These are phyloP conservation scores for Myxozyma sirexii DNA, from an alignment of 805 yeast species.

Conservation along the genomic window DNA sequence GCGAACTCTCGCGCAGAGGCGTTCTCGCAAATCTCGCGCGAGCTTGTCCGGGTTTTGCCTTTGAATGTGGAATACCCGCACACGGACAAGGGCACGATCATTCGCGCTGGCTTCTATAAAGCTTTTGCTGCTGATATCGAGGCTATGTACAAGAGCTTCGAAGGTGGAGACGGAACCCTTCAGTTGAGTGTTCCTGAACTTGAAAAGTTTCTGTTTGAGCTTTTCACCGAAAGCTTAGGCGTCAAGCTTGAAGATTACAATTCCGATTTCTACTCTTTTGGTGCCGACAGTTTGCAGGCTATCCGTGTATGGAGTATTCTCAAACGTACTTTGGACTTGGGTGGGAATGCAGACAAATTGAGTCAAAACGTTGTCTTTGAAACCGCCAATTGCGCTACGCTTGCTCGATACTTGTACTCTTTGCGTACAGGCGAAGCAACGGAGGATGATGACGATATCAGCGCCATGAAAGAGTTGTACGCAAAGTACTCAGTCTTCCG, in stretches of 20 bases:
- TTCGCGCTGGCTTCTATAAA: constrained; percentile 28
- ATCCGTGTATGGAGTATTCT: constrained; percentile 18
- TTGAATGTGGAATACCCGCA: constrained; percentile 23
- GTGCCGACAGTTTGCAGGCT: constrained; percentile 27
- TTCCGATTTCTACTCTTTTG: constrained; percentile 22
- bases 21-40: constrained; percentile 21
- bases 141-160: constrained; percentile 11
- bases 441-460: constrained; percentile 4
- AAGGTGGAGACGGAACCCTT: constrained; percentile 16
- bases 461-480: constrained; percentile 15
- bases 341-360: constrained; percentile 15
- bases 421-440: constrained; percentile 12
- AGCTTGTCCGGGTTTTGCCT: constrained; percentile 15
- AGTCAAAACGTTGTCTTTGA: constrained; percentile 25
- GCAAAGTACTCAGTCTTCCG: constrained; percentile 21
- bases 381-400: constrained; percentile 11
- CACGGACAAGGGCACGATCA: constrained; percentile 29
- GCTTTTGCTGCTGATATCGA: constrained; percentile 22
- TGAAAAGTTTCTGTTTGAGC: constrained; percentile 10
- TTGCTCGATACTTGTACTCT: constrained; percentile 11
- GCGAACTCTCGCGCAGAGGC: constrained; percentile 20
- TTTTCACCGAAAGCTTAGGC: constrained; percentile 6
- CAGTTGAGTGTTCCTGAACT: constrained; percentile 1
- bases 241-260: constrained; percentile 2
- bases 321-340: constrained; percentile 16